Conservation (phyloP, 352 stramenopile genomes). For the Globisporangium parvum region DNA sequence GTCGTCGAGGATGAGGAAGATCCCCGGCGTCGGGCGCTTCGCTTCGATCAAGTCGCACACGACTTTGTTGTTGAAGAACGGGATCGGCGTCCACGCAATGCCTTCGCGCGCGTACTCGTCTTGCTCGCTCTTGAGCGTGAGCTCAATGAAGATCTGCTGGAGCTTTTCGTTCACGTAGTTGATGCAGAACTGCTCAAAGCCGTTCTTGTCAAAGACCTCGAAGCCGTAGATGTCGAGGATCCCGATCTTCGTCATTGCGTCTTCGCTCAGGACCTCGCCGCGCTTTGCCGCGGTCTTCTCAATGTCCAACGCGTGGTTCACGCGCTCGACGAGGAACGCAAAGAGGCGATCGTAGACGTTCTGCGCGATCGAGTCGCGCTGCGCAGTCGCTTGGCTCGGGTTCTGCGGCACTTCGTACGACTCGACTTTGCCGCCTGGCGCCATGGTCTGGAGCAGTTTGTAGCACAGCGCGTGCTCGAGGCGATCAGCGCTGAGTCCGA, state of each 20-base stretch:
- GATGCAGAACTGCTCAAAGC: slow-evolving; percentile 92
- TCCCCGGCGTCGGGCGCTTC: slow-evolving; percentile 58
- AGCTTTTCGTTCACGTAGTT: slow-evolving; percentile 92
- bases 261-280: slow-evolving; percentile 64
- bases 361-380: slow-evolving; percentile 95
- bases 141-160: slow-evolving; percentile 90
- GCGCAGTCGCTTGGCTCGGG: slow-evolving; percentile 81
- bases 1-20: slow-evolving; percentile 84
- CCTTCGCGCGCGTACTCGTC: slow-evolving; percentile 95
- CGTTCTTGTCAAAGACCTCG: slow-evolving; percentile 93
- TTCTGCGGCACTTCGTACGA: slow-evolving; percentile 87
- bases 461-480: slow-evolving; percentile 77
- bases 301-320: slow-evolving; percentile 84
- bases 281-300: slow-evolving; percentile 80
- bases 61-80: slow-evolving; percentile 93
- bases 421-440: slow-evolving; percentile 73
- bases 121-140: slow-evolving; percentile 88
- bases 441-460: slow-evolving; percentile 86
- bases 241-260: slow-evolving; percentile 81
- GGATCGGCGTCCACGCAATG: slow-evolving; percentile 87
- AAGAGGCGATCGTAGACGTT: slow-evolving; percentile 95
- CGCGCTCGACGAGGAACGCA: slow-evolving; percentile 93
- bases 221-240: slow-evolving; percentile 98
- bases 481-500: slow-evolving; percentile 55
- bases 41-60: slow-evolving; percentile 85